Base-by-base conservation (phyloP, 2,329 filamentous ascomycete genomes). In the Phoma sp. region DNA sequence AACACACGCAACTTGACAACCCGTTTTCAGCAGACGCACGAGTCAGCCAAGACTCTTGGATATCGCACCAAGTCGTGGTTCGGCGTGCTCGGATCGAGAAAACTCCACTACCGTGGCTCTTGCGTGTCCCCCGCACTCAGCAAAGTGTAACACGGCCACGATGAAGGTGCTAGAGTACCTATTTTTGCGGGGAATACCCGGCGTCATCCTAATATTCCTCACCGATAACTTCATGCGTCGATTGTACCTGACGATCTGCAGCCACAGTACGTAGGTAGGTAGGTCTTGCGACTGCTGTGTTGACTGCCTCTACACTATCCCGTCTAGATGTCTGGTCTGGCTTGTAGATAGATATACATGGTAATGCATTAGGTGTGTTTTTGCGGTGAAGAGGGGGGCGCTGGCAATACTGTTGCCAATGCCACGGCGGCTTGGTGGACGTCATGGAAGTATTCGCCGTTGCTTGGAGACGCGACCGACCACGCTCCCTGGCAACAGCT, bases 331-430 rank as follows among this genome's bases (percentile, higher is more conserved):
- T n/a, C n/a, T n/a, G n/a, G n/a, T n/a, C n/a, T n/a, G n/a, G n/a
- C n/a, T n/a, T n/a, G n/a, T n/a, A n/a, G n/a, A n/a, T n/a, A n/a
- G n/a, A n/a, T n/a, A n/a, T n/a, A n/a, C n/a, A n/a, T n/a, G n/a
- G n/a, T n/a, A n/a, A n/a, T n/a, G n/a, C n/a, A n/a, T n/a, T n/a
- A n/a, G n/a, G n/a, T n/a, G n/a, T n/a, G n/a, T n/a, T n/a, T n/a
- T n/a, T n/a, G n/a, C n/a, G n/a, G n/a, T n/a, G n/a, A n/a, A n/a
- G n/a, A n/a, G n/a, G n/a, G n/a, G n/a, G n/a, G n/a, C n/a, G n/a
- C 14, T 42, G 45, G 28, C 18, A 26, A n/a, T 23, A 42, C 37
- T n/a, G n/a, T n/a, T n/a, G n/a, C 46, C 46, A 49, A 49, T 49
- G 37, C 37, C 25, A 21, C 46, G 36, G 36, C 26, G 46, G 36